Evolutionary conservation across 2,329 filamentous ascomycete genomes (phyloP).

Genomic region (Alternaria sp.): DNA sequence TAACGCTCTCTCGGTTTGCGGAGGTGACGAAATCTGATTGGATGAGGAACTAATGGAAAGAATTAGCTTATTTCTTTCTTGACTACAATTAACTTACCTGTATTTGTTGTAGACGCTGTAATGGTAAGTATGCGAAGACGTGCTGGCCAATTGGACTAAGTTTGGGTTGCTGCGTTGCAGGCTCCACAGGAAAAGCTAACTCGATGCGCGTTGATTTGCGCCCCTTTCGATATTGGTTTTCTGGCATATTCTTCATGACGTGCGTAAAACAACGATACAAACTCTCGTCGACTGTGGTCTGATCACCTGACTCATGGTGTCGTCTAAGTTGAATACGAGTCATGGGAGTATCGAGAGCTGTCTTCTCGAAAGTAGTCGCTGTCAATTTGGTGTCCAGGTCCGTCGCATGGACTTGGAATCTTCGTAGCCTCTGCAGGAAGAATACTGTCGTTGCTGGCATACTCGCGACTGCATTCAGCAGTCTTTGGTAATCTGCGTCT

Average conservation of each 20-base stretch:
- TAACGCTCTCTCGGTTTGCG: constrained; percentile 32
- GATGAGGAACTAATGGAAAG: constrained; percentile 35
- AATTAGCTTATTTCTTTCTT: neutral
- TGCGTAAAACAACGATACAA: neutral
- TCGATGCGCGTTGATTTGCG: constrained; percentile 17
- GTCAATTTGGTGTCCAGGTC: neutral
- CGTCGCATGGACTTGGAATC: constrained; percentile 13
- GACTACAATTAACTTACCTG: constrained; percentile 24
- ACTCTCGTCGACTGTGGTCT: neutral
- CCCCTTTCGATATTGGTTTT: constrained; percentile 21
- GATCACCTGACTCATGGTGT: neutral
- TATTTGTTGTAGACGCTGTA: constrained; percentile 25
- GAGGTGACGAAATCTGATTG: constrained; percentile 40
- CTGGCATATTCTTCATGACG: constrained; percentile 16
- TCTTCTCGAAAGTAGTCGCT: neutral
- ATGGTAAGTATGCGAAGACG: constrained; percentile 34
- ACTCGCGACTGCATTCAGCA: constrained; percentile 15
- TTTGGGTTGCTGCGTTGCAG: constrained; percentile 23
- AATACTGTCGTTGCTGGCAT: constrained; percentile 26
- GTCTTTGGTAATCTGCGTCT: constrained; percentile 7
- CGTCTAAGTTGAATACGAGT: neutral
- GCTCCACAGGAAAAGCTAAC: constrained; percentile 36
- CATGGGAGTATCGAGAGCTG: neutral
- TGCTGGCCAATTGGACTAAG: constrained; percentile 24
- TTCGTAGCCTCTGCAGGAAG: constrained; percentile 23